A percentile compares a stretch with the other conserved stretches of the same genome.
Conservation (phyloP, 192 early-diverging fungal genomes). For the Nowakowskiella sp. region DNA sequence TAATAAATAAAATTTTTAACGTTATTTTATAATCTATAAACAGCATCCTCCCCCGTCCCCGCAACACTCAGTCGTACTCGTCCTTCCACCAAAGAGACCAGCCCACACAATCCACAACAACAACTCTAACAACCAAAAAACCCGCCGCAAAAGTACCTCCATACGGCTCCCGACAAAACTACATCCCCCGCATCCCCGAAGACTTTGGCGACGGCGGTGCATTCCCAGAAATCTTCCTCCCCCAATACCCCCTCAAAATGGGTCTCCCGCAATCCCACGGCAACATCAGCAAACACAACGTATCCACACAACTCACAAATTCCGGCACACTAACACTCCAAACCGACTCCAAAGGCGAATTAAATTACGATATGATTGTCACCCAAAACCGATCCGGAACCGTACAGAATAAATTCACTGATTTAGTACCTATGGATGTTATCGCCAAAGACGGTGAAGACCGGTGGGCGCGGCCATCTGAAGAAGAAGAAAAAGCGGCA, state of each 20-base stretch:
- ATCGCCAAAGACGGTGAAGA: slow-evolving; percentile 48
- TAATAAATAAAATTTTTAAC: too few species aligned
- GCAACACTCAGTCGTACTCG: too few species aligned
- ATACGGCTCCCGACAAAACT: slow-evolving; percentile 73
- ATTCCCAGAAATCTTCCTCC: slow-evolving; percentile 85
- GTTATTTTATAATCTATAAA: too few species aligned
- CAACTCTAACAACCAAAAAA: too few species aligned
- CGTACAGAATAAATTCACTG: slow-evolving; percentile 10
- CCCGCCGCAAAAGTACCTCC: too few species aligned
- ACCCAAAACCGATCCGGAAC: slow-evolving; percentile 56
- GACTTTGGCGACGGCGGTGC: slow-evolving; percentile 98
- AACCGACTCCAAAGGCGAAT: slow-evolving; percentile 81
- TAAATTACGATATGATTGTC: slow-evolving; percentile 86
- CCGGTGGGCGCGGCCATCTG: slow-evolving; percentile 66
- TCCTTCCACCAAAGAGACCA: too few species aligned
- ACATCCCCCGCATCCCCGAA: slow-evolving; percentile 67
- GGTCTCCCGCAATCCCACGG: slow-evolving; percentile 61
- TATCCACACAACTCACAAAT: slow-evolving; percentile 18
- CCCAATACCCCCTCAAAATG: slow-evolving; percentile 94
- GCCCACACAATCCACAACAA: too few species aligned
- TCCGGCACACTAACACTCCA: slow-evolving; percentile 72
- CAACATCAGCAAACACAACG: slow-evolving; percentile 11
- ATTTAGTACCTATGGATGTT: slow-evolving; percentile 32
- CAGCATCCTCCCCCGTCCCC: too few species aligned
- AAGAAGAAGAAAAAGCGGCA: slow-evolving; percentile 68